Evolutionary conservation across 768 basidiomycete genomes (phyloP).

Genomic region (Trametes maxima): DNA sequence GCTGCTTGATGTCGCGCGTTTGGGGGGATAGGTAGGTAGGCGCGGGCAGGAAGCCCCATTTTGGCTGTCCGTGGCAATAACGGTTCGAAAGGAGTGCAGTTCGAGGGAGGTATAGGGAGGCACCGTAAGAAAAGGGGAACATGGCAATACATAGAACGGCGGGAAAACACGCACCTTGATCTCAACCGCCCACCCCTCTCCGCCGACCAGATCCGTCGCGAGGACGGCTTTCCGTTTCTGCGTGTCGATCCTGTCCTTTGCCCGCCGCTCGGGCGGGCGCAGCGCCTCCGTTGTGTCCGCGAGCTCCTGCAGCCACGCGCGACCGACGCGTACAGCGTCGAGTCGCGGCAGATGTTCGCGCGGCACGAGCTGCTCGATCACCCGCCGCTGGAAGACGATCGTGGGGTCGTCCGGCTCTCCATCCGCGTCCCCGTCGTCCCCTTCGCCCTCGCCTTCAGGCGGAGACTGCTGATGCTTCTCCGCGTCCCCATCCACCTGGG

Average conservation of each 20-base stretch:
- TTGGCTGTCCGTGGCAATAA: slow-evolving; percentile 64
- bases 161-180: slow-evolving; percentile 69
- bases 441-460: slow-evolving; percentile 40
- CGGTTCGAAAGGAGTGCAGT: background rate
- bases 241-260: slow-evolving; percentile 61
- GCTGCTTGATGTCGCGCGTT: slow-evolving; percentile 61
- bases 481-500: slow-evolving; percentile 17
- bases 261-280: slow-evolving; percentile 60
- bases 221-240: slow-evolving; percentile 59
- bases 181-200: slow-evolving; percentile 72
- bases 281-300: slow-evolving; percentile 44
- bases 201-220: slow-evolving; percentile 79
- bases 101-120: background rate
- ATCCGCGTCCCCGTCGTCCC: slow-evolving; percentile 35
- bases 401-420: slow-evolving; percentile 44
- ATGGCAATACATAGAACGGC: background rate
- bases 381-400: slow-evolving; percentile 59
- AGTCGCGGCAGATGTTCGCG: slow-evolving; percentile 58
- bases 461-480: slow-evolving; percentile 1
- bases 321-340: slow-evolving; percentile 46
- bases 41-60: slow-evolving; percentile 93
- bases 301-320: slow-evolving; percentile 63
- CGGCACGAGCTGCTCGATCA: slow-evolving; percentile 70
- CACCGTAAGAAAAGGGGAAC: background rate
- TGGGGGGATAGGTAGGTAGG: slow-evolving; percentile 57